Evolutionary conservation across 768 basidiomycete genomes (phyloP), one percentile per base, ranked within the genome.

Genomic region (Terana coerulea): DNA sequence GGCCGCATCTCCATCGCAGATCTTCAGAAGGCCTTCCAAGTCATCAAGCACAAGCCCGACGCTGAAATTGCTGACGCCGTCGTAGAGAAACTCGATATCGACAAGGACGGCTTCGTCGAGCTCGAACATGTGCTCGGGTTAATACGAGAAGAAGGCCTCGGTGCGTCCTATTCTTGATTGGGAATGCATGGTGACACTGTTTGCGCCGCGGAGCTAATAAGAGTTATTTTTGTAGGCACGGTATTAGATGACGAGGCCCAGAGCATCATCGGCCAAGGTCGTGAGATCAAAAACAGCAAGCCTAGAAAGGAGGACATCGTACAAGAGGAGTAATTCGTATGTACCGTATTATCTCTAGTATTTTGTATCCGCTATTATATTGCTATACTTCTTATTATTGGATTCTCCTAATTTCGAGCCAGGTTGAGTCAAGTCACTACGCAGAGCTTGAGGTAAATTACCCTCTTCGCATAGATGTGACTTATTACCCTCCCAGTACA

Each of bases 251-350:
- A 91, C 58, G 86, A 87, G 52, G 91, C 88, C 3, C 80, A 88
- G 69, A 81, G 81, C 10, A 75, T 95, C 58, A 81, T 95, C 36
- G 86, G 90, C 26, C 88, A 91, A 66, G 86, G 91, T 26, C 79
- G 75, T 49, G 91, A 95, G 68, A 75, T 95, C 53, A 86, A 86
- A 68, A 81, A 86, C 60, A 79, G 75, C 64, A 80, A 71, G 62
- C 91, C 93, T n/a, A 81, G 91, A 66, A 94, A 95, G 72, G 95
- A 97, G 73, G 95, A 98, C 66, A 95, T 98, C 59, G 84, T 97
- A 34, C 84, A 89, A 65, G 88, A 90, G 59, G 63, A 56, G 54
- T 48, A 40, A 33, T 30, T 17, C 24, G 30, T 24, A 7, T 15
- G 33, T 51, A 49, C 33, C 30, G 29, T 40, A 42, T 41, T 24